phyloP scores from a whole-genome alignment of 345 rosid genomes.

The Melastoma malabathricum region DNA sequence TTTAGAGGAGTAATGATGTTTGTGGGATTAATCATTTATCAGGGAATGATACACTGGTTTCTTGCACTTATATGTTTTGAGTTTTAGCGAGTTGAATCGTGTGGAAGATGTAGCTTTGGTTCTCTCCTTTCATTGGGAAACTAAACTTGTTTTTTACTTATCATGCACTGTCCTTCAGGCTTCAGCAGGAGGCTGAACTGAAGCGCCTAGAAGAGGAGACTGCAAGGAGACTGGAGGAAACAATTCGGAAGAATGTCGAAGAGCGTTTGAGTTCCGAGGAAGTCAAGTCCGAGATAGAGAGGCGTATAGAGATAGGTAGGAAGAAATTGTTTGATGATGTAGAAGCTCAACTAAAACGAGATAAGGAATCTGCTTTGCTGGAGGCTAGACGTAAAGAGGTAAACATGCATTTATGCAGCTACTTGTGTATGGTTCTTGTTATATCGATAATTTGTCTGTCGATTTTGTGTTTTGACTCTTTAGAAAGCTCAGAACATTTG shows the following conservation, averaged over 20 bases:
- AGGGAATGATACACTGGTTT: no score
- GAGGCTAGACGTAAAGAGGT: conserved; percentile 67
- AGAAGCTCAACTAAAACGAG: conserved; percentile 39
- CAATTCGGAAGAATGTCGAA: conserved; percentile 63
- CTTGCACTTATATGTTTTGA: no score
- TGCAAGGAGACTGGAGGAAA: conserved; percentile 58
- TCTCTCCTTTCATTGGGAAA: not conserved
- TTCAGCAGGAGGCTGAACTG: conserved; percentile 51
- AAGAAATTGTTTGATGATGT: conserved; percentile 56
- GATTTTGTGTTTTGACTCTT: no score
- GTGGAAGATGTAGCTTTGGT: not conserved
- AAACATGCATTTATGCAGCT: conserved; percentile 8
- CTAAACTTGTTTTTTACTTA: not conserved
- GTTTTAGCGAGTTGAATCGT: no score
- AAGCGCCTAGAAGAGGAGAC: conserved; percentile 66
- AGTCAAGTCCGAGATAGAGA: conserved; percentile 39
- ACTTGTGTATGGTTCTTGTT: not conserved
- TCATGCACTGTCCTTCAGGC: conserved; percentile 16
- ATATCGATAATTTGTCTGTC: not conserved
- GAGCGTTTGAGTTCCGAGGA: conserved; percentile 47
- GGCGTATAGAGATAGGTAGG: conserved; percentile 46
- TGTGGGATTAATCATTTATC: no score
- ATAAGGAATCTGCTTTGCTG: conserved; percentile 57
- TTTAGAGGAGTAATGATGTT: no score
- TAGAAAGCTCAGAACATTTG: no score